Evolutionary conservation across 768 basidiomycete genomes (phyloP).

Genomic region (Astraeus odoratus): DNA sequence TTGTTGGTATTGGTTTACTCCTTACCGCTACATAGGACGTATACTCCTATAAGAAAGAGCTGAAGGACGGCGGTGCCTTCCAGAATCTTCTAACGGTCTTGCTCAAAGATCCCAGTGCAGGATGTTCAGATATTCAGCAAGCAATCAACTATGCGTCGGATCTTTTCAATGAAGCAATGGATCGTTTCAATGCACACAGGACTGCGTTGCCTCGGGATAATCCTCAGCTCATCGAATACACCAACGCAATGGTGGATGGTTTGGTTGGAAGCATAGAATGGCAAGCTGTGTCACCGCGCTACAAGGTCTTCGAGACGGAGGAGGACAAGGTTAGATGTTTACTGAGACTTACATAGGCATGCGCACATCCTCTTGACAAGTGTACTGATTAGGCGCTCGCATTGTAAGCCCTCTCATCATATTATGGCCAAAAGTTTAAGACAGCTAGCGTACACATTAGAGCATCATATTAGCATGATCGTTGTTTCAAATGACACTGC

Average conservation of each 20-base stretch:
- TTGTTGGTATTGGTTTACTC: background rate
- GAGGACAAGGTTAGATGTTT: background rate
- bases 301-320: background rate
- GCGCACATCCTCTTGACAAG: too few species aligned
- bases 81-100: constrained; percentile 20
- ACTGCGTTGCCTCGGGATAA: background rate
- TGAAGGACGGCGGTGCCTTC: constrained; percentile 13
- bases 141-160: constrained; percentile 15
- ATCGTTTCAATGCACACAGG: constrained; percentile 9
- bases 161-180: constrained; percentile 4
- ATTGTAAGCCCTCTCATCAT: too few species aligned
- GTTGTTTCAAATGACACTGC: too few species aligned
- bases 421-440: too few species aligned
- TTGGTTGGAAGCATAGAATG: constrained; percentile 18
- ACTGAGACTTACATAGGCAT: background rate
- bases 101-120: constrained; percentile 13
- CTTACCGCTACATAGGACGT: constrained; percentile 13
- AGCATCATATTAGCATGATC: too few species aligned
- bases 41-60: constrained; percentile 20
- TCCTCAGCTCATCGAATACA: constrained; percentile 8
- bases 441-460: too few species aligned
- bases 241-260: constrained; percentile 14
- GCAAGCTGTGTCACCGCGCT: constrained; percentile 6
- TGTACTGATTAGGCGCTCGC: too few species aligned
- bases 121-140: constrained; percentile 11